Conservation (phyloP, 2,329 filamentous ascomycete species). For the Tricladium varicosporioides region DNA sequence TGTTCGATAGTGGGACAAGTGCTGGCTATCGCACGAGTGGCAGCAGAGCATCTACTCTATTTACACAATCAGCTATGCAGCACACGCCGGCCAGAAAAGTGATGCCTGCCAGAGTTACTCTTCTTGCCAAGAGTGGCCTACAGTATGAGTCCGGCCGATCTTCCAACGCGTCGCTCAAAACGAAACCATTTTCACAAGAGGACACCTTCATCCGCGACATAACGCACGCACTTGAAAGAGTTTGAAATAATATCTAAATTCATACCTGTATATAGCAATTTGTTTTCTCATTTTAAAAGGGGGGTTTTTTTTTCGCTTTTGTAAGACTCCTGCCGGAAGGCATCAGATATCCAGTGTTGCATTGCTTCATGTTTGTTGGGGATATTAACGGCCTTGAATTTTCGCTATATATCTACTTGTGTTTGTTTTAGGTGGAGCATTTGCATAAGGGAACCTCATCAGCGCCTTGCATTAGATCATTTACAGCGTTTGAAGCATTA, state of each 20-base stretch:
- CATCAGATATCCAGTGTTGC: too few species aligned
- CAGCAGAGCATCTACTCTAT: constrained; percentile 15
- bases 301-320: too few species aligned
- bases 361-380: too few species aligned
- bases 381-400: too few species aligned
- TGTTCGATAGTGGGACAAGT: constrained; percentile 14
- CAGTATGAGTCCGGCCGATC: constrained; percentile 3
- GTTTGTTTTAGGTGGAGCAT: not conserved
- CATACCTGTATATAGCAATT: not conserved
- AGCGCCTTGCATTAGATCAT: not conserved
- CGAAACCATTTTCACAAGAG: constrained; percentile 2
- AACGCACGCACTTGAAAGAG: constrained; percentile 12
- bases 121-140: constrained; percentile 2
- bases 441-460: not conserved
- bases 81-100: constrained; percentile 8
- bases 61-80: not conserved
- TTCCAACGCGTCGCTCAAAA: constrained; percentile 1
- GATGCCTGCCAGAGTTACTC: constrained; percentile 10
- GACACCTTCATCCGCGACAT: constrained; percentile 14
- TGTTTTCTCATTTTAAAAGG: too few species aligned
- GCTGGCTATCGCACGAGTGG: constrained; percentile 5
- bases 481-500: not conserved
- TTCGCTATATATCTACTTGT: too few species aligned
- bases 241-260: not conserved
- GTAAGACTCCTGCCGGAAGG: too few species aligned